These are phyloP conservation scores for Pseudovirgaria hyperparasitica DNA, from an alignment of 2,329 filamentous ascomycete genomes.

Conservation along the genomic window DNA sequence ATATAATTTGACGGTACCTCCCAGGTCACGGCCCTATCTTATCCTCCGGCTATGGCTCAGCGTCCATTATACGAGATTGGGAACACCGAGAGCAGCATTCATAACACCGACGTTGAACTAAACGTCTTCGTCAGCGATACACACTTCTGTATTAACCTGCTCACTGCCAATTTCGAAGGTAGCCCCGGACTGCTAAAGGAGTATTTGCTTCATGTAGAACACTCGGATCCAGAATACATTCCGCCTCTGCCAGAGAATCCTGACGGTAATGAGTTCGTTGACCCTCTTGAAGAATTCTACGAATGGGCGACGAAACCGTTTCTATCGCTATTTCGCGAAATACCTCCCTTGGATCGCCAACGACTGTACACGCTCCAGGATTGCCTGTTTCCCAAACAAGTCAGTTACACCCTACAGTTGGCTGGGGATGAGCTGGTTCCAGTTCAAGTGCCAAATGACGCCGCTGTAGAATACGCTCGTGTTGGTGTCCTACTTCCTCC, in stretches of 20 bases:
- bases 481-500: slow-evolving; percentile 7
- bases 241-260: slow-evolving; percentile 6
- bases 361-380: slow-evolving; percentile 8
- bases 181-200: slow-evolving; percentile 8
- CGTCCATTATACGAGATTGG: slow-evolving; percentile 7
- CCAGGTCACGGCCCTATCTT: no score
- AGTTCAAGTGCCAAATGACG: slow-evolving; percentile 4
- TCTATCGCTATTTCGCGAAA: slow-evolving; percentile 7
- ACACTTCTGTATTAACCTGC: slow-evolving; percentile 8
- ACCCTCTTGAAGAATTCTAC: slow-evolving; percentile 8
- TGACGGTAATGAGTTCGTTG: slow-evolving; percentile 7
- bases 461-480: slow-evolving; percentile 3
- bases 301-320: slow-evolving; percentile 8
- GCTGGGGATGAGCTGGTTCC: slow-evolving; percentile 7
- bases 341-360: slow-evolving; percentile 6
- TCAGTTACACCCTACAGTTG: slow-evolving; percentile 7
- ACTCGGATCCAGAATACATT: slow-evolving; percentile 8
- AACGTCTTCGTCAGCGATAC: slow-evolving; percentile 8
- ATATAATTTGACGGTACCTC: no score
- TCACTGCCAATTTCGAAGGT: slow-evolving; percentile 8
- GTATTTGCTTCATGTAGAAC: slow-evolving; percentile 9
- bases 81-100: slow-evolving; percentile 6
- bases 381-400: slow-evolving; percentile 7
- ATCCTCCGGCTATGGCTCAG: slow-evolving; percentile 2
- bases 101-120: slow-evolving; percentile 8